Percentiles rank a stretch among this genome's conserved stretches.
These are phyloP conservation scores for Cercophora sp. DNA, from an alignment of 495 filamentous ascomycete species.

Conservation along the genomic window DNA sequence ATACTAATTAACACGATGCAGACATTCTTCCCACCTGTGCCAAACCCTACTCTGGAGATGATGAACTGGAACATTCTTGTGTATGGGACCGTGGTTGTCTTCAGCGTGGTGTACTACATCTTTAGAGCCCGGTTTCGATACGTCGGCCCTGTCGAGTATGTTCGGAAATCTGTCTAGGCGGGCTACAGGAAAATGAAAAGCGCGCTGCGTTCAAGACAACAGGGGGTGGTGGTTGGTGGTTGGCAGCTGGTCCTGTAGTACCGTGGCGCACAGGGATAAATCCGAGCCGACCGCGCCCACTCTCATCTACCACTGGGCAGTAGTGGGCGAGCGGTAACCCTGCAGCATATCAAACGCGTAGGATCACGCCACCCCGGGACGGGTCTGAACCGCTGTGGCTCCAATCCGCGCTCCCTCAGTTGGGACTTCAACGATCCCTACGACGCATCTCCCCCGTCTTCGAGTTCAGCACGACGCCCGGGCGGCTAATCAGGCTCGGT, in stretches of 20 bases:
- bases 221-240: no score
- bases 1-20: neutral
- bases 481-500: neutral
- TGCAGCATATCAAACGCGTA: no score
- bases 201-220: no score
- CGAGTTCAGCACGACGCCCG: neutral
- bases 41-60: neutral
- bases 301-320: no score
- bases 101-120: constrained; percentile 46
- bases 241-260: no score
- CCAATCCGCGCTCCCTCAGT: neutral
- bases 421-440: neutral
- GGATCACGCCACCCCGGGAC: no score
- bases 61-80: constrained; percentile 37
- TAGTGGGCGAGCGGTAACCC: no score
- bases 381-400: no score
- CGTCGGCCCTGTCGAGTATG: neutral
- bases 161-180: constrained; percentile 4
- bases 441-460: neutral
- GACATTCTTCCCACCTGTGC: constrained; percentile 11
- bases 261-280: no score
- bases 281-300: no score
- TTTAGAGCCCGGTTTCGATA: constrained; percentile 14
- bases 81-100: constrained; percentile 37
- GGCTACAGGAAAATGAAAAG: no score